Percentiles rank a stretch among this genome's conserved stretches.
Evolutionary conservation across 2,329 filamentous ascomycete species (phyloP).

Genomic region (Conoideocrella luteorostrata): DNA sequence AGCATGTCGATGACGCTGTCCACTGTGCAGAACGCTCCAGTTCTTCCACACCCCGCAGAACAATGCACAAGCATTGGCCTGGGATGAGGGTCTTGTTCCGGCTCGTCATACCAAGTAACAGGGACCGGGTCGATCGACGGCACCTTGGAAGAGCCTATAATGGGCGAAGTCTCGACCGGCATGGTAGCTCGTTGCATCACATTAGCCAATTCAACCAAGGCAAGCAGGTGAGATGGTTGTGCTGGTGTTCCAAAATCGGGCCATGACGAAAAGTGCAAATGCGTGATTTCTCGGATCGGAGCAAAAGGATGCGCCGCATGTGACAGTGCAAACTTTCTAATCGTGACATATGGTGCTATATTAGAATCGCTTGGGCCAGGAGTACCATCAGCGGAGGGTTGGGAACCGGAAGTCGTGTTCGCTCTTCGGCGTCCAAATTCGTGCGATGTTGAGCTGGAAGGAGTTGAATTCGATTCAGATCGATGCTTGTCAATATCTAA

Average conservation of each 20-base stretch:
- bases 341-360: slow-evolving; percentile 67
- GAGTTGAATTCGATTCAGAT: slow-evolving; percentile 26
- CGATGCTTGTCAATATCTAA: slow-evolving; percentile 59
- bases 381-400: slow-evolving; percentile 24
- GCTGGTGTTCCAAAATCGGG: slow-evolving; percentile 93
- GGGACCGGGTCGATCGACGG: slow-evolving; percentile 22
- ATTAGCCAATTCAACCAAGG: slow-evolving; percentile 83
- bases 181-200: slow-evolving; percentile 57
- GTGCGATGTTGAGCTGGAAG: slow-evolving; percentile 17
- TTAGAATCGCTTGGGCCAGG: slow-evolving; percentile 37
- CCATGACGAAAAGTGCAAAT: slow-evolving; percentile 94
- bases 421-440: slow-evolving; percentile 45
- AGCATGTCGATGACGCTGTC: slow-evolving; percentile 96
- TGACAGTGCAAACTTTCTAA: slow-evolving; percentile 80
- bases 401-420: slow-evolving; percentile 44
- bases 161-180: slow-evolving; percentile 37
- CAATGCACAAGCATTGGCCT: slow-evolving; percentile 89
- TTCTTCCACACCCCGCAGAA: slow-evolving; percentile 90
- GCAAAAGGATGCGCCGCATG: slow-evolving; percentile 73
- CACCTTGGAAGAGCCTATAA: slow-evolving; percentile 25
- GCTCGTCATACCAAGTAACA: slow-evolving; percentile 50
- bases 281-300: slow-evolving; percentile 85
- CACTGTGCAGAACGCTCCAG: slow-evolving; percentile 93
- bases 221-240: slow-evolving; percentile 78
- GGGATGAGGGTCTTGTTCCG: slow-evolving; percentile 43